Base-by-base conservation (phyloP, 257 asterid species). In the Henckelia pumila region DNA sequence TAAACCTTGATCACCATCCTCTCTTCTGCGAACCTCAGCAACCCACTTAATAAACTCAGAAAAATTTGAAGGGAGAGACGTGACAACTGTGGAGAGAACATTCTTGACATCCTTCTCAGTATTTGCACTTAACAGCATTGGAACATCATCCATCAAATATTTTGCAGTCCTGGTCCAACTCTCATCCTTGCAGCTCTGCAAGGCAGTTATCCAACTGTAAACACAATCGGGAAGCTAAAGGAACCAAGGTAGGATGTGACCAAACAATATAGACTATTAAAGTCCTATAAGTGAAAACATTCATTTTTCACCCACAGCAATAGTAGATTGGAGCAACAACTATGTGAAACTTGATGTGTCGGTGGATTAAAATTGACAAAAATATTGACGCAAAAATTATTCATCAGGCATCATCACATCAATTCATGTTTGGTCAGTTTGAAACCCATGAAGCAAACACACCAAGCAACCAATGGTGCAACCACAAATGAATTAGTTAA, bases 141-240 rank as follows among this genome's bases (percentile, higher is more conserved):
- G 98, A 75, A 94, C 92, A 55, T 87, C 99, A 72, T 91, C 97
- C 77, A 80, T 75, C 79, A 94, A 79, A 80, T 82, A 89, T 79
- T 87, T 87, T 16, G 96, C 94, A 70, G 87, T 84, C 73, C 83
- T 74, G 65, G 71, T 72, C 99, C 99, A 94, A 75, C 88, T 94
- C 84, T 91, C 99, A 56, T 94, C 89, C 66, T 94, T 94, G 77
- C 97, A 94, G 83, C 93, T 91, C 99, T 94, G 88, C 70, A 76
- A 66, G 71, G 69, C 49, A 71, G 68, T 14, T 37, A 69, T 56
- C 57, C 68, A 22, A 61, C 35, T 19, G 21, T 61, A 57, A 76
- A 74, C 61, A 70, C 29, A 11, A 72, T 68, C 56, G 73, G 37
- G 23, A 44, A 66, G 67, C 55, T 13, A 6, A 37, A 49, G 53